Evolutionary conservation across 495 filamentous ascomycete genomes (phyloP).

Genomic region (Cercophora sp.): DNA sequence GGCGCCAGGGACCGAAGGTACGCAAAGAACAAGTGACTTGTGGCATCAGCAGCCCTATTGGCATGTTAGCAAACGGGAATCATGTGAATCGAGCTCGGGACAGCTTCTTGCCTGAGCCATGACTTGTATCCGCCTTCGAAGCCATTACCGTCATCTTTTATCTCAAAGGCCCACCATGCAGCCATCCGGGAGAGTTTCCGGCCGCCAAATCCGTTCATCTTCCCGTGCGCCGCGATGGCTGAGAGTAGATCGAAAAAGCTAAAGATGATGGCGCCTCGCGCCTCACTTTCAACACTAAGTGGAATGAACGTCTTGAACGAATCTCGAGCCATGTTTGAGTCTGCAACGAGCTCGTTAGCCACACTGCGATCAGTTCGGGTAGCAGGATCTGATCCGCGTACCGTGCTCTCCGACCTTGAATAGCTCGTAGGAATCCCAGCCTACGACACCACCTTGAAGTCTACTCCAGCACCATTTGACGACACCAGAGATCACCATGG

Average conservation of each 20-base stretch:
- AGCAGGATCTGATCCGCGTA: constrained; percentile 34
- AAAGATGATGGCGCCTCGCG: constrained; percentile 84
- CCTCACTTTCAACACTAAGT: constrained; percentile 83
- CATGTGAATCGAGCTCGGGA: not conserved
- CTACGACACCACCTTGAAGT: constrained; percentile 85
- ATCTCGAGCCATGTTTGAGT: constrained; percentile 87
- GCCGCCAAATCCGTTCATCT: constrained; percentile 88
- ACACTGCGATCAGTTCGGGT: not conserved
- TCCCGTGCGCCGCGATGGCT: constrained; percentile 74
- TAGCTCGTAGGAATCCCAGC: constrained; percentile 94
- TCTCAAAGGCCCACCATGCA: constrained; percentile 98
- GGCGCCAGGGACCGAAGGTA: constrained; percentile 89
- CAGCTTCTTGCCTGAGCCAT: constrained; percentile 53
- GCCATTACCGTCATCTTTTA: constrained; percentile 77
- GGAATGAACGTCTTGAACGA: constrained; percentile 96
- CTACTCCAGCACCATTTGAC: constrained; percentile 99
- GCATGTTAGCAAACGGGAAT: constrained; percentile 23
- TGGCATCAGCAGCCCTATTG: constrained; percentile 82
- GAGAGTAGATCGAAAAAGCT: constrained; percentile 95
- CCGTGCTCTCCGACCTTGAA: constrained; percentile 94
- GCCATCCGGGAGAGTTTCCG: constrained; percentile 92
- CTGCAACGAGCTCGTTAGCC: constrained; percentile 41
- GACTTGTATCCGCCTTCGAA: constrained; percentile 92
- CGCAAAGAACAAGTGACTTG: constrained; percentile 95
- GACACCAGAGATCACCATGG: constrained; percentile 90